Base-by-base conservation (phyloP, 345 rosid species). In the Leavenworthia alabamica region DNA sequence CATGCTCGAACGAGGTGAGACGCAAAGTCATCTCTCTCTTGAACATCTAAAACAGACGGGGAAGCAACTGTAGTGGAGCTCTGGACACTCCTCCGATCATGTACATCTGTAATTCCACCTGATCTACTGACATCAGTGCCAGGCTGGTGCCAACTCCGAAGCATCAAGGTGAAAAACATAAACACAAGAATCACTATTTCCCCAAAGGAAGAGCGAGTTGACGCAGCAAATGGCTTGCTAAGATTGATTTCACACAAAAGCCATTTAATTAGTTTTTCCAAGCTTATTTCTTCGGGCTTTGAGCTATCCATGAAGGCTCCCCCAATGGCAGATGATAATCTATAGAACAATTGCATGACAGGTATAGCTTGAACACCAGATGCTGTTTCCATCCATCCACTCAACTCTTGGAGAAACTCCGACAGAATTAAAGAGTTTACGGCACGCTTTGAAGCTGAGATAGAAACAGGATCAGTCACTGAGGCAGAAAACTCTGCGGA, bases 151-250 rank as follows among this genome's bases (percentile, higher is more conserved):
- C 99, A 93, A 68, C 91, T 93, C 58, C 97, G 91, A 46, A 93
- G 97, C 97, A 93, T 93, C 86, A 93, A 76, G 56, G 99, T 93
- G 80, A 89, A 87, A 75, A 93, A 93, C 99, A 89, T 89, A 74
- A 93, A 93, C 61, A 93, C 86, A 73, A 93, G 86, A 52, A 93
- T 90, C 10, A 85, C 82, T 66, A 89, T 86, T 77, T 87, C 97
- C 49, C 97, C 99, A 61, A 87, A 87, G 60, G 85, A 78, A 63
- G 97, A 79, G 31, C 87, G 90, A 42, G 68, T 62, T 72, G 69
- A 78, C 29, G 87, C 84, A 45, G 69, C 72, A 73, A 93, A 89
- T 44, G 96, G 89, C 66, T 79, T 85, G 57, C 63, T 73, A 46
- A 89, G 80, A 68, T 85, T 80, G 36, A 87, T 85, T 77, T 93